Percentiles rank a stretch among this genome's conserved stretches.
Evolutionary conservation across 129 eudicot species (phyloP).

Genomic region (Pittosporum tobira): DNA sequence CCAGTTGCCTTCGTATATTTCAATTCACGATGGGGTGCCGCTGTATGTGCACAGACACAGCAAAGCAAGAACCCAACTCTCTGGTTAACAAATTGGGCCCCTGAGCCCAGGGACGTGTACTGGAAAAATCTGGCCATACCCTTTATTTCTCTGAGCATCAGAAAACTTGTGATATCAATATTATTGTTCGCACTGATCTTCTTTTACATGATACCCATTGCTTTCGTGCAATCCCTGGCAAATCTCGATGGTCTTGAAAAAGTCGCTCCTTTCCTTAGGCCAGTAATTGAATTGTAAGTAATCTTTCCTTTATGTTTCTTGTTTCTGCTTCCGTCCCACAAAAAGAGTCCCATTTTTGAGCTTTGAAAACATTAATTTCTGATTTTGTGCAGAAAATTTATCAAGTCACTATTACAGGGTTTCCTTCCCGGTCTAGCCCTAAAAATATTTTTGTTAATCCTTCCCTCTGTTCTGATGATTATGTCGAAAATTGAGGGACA

Average conservation of each 20-base stretch:
- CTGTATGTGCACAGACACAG: conserved; percentile 95
- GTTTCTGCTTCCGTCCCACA: not conserved
- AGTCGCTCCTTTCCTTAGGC: conserved; percentile 88
- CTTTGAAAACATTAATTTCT: not conserved
- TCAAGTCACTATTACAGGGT: conserved; percentile 94
- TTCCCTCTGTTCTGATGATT: conserved; percentile 73
- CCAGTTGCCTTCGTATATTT: conserved; percentile 94
- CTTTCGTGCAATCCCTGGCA: conserved; percentile 93
- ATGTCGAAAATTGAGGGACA: conserved; percentile 97
- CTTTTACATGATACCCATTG: conserved; percentile 97
- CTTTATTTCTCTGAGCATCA: conserved; percentile 73
- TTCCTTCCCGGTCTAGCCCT: conserved; percentile 95
- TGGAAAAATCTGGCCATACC: conserved; percentile 92
- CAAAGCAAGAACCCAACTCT: conserved; percentile 95
- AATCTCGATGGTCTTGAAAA: conserved; percentile 87
- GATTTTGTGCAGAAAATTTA: conserved; percentile 50
- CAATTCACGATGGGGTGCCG: conserved; percentile 91
- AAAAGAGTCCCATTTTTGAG: too few species aligned
- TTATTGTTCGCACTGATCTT: conserved; percentile 78
- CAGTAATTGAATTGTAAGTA: conserved; percentile 81
- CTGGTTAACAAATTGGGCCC: conserved; percentile 97
- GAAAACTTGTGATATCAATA: conserved; percentile 68
- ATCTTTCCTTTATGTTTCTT: conserved; percentile 3
- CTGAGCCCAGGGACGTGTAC: conserved; percentile 90
- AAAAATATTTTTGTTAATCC: conserved; percentile 69